Base-by-base conservation (phyloP, 2,329 filamentous ascomycete genomes). In the Fusarium mangiferae region DNA sequence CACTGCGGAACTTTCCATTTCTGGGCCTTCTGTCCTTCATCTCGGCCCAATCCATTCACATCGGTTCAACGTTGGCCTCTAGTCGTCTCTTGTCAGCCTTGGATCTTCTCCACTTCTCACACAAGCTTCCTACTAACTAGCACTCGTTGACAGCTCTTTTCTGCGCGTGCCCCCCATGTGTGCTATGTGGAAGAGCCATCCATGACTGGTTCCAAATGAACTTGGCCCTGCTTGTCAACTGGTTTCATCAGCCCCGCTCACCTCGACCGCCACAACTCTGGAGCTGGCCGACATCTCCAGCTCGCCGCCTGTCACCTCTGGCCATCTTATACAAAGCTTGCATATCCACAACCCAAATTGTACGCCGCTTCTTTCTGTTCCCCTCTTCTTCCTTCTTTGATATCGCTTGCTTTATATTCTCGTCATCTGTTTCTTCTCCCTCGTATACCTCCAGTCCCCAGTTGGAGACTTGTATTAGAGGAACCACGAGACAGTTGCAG, bases 201-300 rank as follows among this genome's bases (percentile, higher is more conserved):
- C 78, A 80, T 79, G 80, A 80, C 76, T 79, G 82, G 83, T 81
- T 79, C 82, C 83, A 83, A 83, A 86, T 85, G 83, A 85, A 83
- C 83, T 80, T 83, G 82, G 80, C 79, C 81, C 79, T 81, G 79
- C 78, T 81, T 79, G 81, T 81, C 81, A 82, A 79, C 78, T 82
- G 80, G 82, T 83, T 82, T 80, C 81, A 80, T 82, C 79, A 79
- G 79, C 82, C 84, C 84, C 82, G 81, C 83, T 81, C 79, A 69
- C 78, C 78, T 82, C 80, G 79, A 78, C 80, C 78, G 77, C 78
- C 80, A 78, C 80, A 78, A 74, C 79, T 80, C 80, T 84, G 80
- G 78, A 83, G 83, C 84, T 86, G 83, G 84, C 82, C 84, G 83
- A 80, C 83, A 85, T 82, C 79, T 83, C 85, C 83, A 85, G 84